Percentiles rank a stretch among this genome's conserved stretches.
phyloP scores from a whole-genome alignment of 2,329 filamentous ascomycete genomes.

The Colletotrichum lini region DNA sequence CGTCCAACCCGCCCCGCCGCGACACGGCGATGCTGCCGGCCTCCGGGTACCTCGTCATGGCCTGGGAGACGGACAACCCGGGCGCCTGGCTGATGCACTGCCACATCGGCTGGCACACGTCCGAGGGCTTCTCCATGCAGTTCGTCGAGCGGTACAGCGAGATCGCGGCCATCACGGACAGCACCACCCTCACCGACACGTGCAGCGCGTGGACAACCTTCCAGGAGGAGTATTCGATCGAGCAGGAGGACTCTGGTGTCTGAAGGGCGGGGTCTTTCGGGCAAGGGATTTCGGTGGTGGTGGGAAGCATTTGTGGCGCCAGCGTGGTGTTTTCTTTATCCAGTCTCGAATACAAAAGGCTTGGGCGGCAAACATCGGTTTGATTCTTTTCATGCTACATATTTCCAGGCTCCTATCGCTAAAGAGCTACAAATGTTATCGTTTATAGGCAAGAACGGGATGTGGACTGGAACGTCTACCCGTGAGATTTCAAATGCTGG shows the following conservation, averaged over 20 bases:
- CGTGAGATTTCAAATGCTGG: no score
- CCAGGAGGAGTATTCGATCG: slow-evolving; percentile 31
- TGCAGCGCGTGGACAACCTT: slow-evolving; percentile 42
- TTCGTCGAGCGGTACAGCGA: slow-evolving; percentile 45
- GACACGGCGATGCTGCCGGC: slow-evolving; percentile 65
- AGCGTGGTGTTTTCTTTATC: slow-evolving; percentile 1
- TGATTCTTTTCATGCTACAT: no score
- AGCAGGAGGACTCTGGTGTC: slow-evolving; percentile 46
- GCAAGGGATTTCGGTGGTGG: no score
- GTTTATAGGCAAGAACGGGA: no score
- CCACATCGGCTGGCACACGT: slow-evolving; percentile 63
- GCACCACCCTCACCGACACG: slow-evolving; percentile 23
- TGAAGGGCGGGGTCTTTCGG: background rate
- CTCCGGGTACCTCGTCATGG: slow-evolving; percentile 63
- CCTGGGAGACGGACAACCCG: slow-evolving; percentile 64
- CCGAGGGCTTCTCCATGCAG: slow-evolving; percentile 46
- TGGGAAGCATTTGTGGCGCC: no score
- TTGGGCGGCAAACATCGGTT: no score
- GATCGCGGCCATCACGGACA: slow-evolving; percentile 39
- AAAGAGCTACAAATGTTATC: no score
- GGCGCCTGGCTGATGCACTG: slow-evolving; percentile 67
- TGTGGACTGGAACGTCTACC: no score
- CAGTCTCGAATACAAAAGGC: slow-evolving; percentile 1
- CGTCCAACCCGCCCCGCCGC: slow-evolving; percentile 64
- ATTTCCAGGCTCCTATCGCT: no score